Evolutionary conservation across 306 rosid species (phyloP).

Genomic region (Acacia confusa): DNA sequence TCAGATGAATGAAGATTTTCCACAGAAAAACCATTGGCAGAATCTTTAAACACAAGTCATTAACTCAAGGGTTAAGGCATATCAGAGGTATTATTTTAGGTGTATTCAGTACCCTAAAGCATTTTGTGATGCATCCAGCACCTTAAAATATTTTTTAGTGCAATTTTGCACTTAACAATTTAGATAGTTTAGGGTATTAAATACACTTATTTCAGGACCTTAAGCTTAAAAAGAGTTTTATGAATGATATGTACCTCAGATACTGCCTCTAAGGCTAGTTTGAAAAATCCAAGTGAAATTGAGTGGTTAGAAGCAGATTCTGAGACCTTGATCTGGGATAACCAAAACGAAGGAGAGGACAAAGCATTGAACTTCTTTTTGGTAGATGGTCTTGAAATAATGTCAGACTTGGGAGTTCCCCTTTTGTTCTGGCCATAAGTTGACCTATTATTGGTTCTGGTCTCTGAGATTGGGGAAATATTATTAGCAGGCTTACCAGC

Average conservation of each 20-base stretch:
- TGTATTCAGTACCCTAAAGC: too few relatives aligned
- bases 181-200: too few relatives aligned
- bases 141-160: too few relatives aligned
- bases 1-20: not conserved
- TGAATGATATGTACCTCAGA: conserved; percentile 48
- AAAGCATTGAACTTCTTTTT: conserved; percentile 49
- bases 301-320: conserved; percentile 63
- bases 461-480: conserved; percentile 64
- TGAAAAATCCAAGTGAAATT: conserved; percentile 66
- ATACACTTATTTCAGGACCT: too few relatives aligned
- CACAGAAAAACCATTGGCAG: not conserved
- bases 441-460: conserved; percentile 37
- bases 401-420: conserved; percentile 58
- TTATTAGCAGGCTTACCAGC: conserved; percentile 44
- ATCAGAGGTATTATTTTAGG: too few relatives aligned
- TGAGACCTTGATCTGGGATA: conserved; percentile 61
- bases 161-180: too few relatives aligned
- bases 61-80: not conserved
- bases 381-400: conserved; percentile 40
- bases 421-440: conserved; percentile 39
- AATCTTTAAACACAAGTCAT: not conserved
- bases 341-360: conserved; percentile 68
- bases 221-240: too few relatives aligned
- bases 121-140: too few relatives aligned
- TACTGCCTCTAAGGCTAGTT: conserved; percentile 60